Evolutionary conservation across 1,284 basidiomycete species (phyloP), one percentile per base, ranked within the genome.

Genomic region (Pascua sp.): DNA sequence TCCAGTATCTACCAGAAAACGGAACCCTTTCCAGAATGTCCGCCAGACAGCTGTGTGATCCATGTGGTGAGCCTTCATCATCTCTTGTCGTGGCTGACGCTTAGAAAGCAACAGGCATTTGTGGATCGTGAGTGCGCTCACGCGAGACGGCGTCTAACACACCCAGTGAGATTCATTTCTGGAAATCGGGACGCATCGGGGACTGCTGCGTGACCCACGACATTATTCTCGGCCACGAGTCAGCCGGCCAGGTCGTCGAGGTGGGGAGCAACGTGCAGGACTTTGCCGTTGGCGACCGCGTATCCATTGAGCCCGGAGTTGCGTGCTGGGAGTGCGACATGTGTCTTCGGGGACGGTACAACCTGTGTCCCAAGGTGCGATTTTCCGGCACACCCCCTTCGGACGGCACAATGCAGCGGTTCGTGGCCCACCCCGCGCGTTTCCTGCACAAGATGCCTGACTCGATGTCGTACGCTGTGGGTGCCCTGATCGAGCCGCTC

Each of bases 391-490:
- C 68, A 5, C 68, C 67, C 24, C 69, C 68, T 8, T 51, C 60
- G 2, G 56, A 70, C 55, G 68, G 68, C 18, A 70, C 68, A 5
- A 69, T 78, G 58, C 67, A 69, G 46, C 63, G 77, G 15, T 77
- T 76, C 60, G 74, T 78, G 51, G 67, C 73, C n/a, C 77, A 78
- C 56, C 75, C 74, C 1, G 77, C 76, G 2, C 69, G 70, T 15
- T 78, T 71, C 68, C 61, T 78, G 42, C 76, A 77, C 71, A 77
- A 75, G 39, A 72, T 79, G 11, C 76, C 77, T 0, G 75, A 78
- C 51, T 51, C 51, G 39, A 76, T 79, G 75, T 67, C 71, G 4
- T 71, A 67, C 59, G 71, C 71, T n/a, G 64, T 72, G 49, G 77
- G 72, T 16, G 75, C 77, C 1, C 66, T 77, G 18, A 68, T 78